These are phyloP conservation scores for Chaetoceros muelleri DNA, from an alignment of 108 stramenopile species.

Conservation along the genomic window DNA sequence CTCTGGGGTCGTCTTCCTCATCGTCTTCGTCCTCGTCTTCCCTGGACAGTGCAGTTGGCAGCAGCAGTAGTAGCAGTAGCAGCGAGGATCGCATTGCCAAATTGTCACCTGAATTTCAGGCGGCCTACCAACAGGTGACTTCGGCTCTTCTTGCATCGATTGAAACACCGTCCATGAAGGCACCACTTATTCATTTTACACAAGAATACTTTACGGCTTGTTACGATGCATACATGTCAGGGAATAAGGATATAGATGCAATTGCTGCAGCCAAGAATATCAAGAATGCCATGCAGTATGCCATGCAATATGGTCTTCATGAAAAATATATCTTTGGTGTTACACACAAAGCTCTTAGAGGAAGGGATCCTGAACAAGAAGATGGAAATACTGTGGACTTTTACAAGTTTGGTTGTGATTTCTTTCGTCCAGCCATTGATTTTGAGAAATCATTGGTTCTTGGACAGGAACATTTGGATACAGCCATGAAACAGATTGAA, in stretches of 20 bases:
- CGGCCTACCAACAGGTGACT: constrained; percentile 27
- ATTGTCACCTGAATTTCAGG: constrained; percentile 35
- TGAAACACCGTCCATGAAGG: constrained; percentile 19
- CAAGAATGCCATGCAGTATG: constrained; percentile 44
- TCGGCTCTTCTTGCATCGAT: constrained; percentile 23
- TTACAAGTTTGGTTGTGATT: constrained; percentile 80
- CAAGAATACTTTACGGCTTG: constrained; percentile 62
- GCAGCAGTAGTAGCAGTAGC: neutral
- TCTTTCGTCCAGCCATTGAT: constrained; percentile 86
- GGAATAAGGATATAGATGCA: constrained; percentile 17
- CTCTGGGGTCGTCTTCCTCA: neutral
- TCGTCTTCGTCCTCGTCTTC: neutral
- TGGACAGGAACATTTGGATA: constrained; percentile 63
- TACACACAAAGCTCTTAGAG: constrained; percentile 62
- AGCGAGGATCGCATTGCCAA: neutral
- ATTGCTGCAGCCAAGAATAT: constrained; percentile 37
- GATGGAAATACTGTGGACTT: constrained; percentile 59
- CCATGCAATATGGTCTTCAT: constrained; percentile 51
- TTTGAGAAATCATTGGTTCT: constrained; percentile 46
- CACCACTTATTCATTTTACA: constrained; percentile 49
- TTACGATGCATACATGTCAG: constrained; percentile 19
- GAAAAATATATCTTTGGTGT: constrained; percentile 58
- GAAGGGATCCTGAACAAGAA: constrained; percentile 24
- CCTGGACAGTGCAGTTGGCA: neutral
- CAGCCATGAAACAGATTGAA: constrained; percentile 54